These are phyloP conservation scores for Hypomyces rosellus DNA, from an alignment of 2,329 filamentous ascomycete genomes.

Conservation along the genomic window DNA sequence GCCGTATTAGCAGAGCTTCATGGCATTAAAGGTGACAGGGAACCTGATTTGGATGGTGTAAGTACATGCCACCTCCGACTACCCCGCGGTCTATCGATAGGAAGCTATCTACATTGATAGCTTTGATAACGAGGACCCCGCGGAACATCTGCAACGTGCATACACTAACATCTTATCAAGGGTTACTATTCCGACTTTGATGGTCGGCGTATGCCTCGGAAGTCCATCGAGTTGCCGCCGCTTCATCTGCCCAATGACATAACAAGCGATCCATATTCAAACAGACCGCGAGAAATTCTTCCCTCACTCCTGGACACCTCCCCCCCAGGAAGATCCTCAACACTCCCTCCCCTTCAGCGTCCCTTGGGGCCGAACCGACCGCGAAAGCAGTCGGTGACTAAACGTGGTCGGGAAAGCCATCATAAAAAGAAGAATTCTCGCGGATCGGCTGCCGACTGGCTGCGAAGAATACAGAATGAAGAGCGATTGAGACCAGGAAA, in stretches of 20 bases:
- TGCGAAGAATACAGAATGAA: constrained; percentile 52
- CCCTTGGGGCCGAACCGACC: constrained; percentile 64
- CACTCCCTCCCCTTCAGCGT: constrained; percentile 75
- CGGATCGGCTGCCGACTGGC: constrained; percentile 62
- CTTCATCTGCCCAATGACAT: constrained; percentile 56
- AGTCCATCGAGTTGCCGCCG: constrained; percentile 67
- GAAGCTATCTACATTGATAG: background rate
- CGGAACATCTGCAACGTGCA: background rate
- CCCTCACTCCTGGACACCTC: constrained; percentile 78
- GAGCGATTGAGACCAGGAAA: constrained; percentile 59
- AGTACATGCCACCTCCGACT: constrained; percentile 25
- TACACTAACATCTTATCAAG: constrained; percentile 23
- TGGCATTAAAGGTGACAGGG: constrained; percentile 66
- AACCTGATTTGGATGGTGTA: constrained; percentile 75
- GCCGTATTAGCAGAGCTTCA: constrained; percentile 79
- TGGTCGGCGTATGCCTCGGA: constrained; percentile 55
- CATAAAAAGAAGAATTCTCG: constrained; percentile 66
- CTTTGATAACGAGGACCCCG: constrained; percentile 9
- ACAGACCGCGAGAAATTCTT: constrained; percentile 65
- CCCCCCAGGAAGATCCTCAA: constrained; percentile 80
- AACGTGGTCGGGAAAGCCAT: constrained; percentile 66
- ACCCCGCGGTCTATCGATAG: constrained; percentile 24
- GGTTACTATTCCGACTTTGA: constrained; percentile 69
- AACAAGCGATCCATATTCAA: constrained; percentile 66
- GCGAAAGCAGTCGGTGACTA: constrained; percentile 80